Base-by-base conservation (phyloP, 306 rosid species). In the Inga laurina region DNA sequence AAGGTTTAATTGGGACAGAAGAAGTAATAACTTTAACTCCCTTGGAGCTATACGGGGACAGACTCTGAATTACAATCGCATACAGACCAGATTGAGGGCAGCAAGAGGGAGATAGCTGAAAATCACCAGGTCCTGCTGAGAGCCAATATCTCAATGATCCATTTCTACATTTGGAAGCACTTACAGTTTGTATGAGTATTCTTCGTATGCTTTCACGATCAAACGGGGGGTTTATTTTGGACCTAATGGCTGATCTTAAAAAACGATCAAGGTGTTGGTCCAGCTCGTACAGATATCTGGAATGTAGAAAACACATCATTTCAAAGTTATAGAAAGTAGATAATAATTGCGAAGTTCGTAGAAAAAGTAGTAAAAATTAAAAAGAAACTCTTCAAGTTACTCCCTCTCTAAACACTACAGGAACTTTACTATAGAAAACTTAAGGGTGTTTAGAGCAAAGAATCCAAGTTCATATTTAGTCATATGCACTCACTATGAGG, bases 81-180 rank as follows among this genome's bases (percentile, higher is more conserved):
- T 93, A 93, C 61, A 95, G 91, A 49, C 89, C 80, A 68, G 99
- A 87, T 57, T 85, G 86, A 78, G 82, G 73, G 70, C 90, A 86
- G 54, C 88, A 86, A 21, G 96, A 87, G 24, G 98, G 88, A 69
- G 99, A 92, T 45, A 95, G 85, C 78, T 88, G 94, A 85, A 95
- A 95, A 82, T 95, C 97, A 69, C 99, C 99, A n/a, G 97, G 95
- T 85, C 99, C 98, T 10, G 90, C 92, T 22, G 99, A 92, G 77
- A 95, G 90, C 99, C 99, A 95, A 75, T 95, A 95, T 83, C 97
- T 87, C 22, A 95, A 87, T 18, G 97, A 90, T 68, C 98, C 99
- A 69, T 85, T 88, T 81, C 87, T 83, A 87, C 99, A 95, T 83
- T 93, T 91, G 71, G 99, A 93, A 82, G 91, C 93, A 83, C 98